phyloP scores from a whole-genome alignment of 2,329 filamentous ascomycete species.

The Colletotrichum sidae region DNA sequence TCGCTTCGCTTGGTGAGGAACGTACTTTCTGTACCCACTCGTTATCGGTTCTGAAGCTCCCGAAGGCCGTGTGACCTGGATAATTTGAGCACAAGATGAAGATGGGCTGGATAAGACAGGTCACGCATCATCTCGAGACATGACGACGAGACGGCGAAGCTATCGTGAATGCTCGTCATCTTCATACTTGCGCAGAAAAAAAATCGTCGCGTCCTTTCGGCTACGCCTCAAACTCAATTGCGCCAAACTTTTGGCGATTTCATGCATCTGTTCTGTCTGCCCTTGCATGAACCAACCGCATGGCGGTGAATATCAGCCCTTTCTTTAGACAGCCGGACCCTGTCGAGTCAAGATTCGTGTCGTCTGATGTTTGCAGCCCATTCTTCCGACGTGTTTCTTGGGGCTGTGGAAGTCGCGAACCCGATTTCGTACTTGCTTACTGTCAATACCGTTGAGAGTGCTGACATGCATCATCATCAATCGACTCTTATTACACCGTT shows the following conservation, averaged over 20 bases:
- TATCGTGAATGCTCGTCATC: neutral
- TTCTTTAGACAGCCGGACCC: slow-evolving; percentile 23
- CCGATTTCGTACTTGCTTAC: too few species aligned
- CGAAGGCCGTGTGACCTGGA: slow-evolving; percentile 22
- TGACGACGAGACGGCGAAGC: too few species aligned
- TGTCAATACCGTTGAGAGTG: neutral
- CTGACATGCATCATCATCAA: slow-evolving; percentile 22
- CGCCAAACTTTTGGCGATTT: neutral
- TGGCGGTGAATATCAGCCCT: slow-evolving; percentile 32
- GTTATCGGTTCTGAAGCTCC: slow-evolving; percentile 32
- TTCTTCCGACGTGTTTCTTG: neutral
- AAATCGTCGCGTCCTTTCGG: too few species aligned
- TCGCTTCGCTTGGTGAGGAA: neutral
- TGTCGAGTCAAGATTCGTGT: slow-evolving; percentile 23
- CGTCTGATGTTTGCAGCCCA: slow-evolving; percentile 26
- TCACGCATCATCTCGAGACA: too few species aligned
- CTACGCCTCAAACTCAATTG: slow-evolving; percentile 17
- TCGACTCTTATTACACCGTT: slow-evolving; percentile 14
- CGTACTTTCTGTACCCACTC: neutral
- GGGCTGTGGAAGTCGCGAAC: too few species aligned
- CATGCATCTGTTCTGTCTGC: slow-evolving; percentile 10
- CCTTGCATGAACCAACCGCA: slow-evolving; percentile 33
- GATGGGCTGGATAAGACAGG: too few species aligned
- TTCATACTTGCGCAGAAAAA: neutral
- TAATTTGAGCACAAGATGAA: neutral